Percentiles rank a stretch among this genome's conserved stretches.
Evolutionary conservation across 1,284 basidiomycete genomes (phyloP).

Genomic region (Cutaneotrichosporon sp.): DNA sequence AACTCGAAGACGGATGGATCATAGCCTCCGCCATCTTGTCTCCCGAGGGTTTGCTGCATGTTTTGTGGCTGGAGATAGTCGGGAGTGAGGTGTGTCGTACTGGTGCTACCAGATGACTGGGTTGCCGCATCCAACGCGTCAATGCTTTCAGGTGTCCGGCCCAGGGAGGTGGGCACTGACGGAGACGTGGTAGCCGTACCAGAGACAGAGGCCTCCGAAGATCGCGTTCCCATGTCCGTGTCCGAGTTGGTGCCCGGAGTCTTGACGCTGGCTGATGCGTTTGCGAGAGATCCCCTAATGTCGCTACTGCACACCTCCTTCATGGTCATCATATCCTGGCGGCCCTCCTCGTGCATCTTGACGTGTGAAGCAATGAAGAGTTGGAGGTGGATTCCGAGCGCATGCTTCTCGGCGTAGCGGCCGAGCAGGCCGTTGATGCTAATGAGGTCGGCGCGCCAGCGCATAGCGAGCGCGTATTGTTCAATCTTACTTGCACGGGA

Average conservation of each 20-base stretch:
- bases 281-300: neutral
- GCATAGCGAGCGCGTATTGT: slow-evolving; percentile 31
- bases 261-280: neutral
- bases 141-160: slow-evolving; percentile 22
- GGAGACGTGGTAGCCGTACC: slow-evolving; percentile 1
- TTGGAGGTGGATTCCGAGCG: slow-evolving; percentile 14
- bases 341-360: slow-evolving; percentile 12
- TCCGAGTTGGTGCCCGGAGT: neutral
- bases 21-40: neutral
- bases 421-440: slow-evolving; percentile 26
- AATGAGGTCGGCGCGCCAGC: slow-evolving; percentile 36
- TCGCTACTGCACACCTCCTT: neutral
- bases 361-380: slow-evolving; percentile 17
- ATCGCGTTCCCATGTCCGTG: neutral
- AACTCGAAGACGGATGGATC: slow-evolving; percentile 18
- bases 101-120: neutral
- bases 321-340: neutral
- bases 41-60: slow-evolving; percentile 7
- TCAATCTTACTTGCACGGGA: slow-evolving; percentile 25
- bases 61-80: neutral
- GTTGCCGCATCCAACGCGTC: slow-evolving; percentile 14
- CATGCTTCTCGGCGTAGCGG: slow-evolving; percentile 23
- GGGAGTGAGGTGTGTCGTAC: neutral
- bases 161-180: slow-evolving; percentile 9
- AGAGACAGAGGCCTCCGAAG: neutral